A percentile compares a stretch with the other conserved stretches of the same genome.
Conservation (phyloP, 1,284 basidiomycete genomes). For the Vanrija sp. region DNA sequence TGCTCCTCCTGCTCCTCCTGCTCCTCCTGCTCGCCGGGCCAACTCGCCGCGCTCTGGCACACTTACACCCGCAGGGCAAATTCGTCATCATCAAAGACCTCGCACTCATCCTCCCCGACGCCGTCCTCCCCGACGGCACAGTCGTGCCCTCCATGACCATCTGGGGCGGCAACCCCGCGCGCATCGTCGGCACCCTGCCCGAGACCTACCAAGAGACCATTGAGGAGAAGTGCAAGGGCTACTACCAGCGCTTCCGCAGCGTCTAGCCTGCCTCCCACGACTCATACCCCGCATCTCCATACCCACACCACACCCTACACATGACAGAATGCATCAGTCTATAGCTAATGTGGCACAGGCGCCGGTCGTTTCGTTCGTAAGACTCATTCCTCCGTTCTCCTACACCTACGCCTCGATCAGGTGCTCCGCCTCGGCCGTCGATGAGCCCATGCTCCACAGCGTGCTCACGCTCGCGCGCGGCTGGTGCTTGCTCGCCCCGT, state of each 20-base stretch:
- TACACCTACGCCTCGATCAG: neutral
- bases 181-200: constrained; percentile 75
- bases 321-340: constrained; percentile 5
- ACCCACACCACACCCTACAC: neutral
- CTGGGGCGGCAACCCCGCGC: constrained; percentile 85
- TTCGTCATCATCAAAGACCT: constrained; percentile 97
- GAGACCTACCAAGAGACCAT: constrained; percentile 83
- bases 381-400: neutral
- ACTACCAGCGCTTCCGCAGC: constrained; percentile 63
- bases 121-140: constrained; percentile 85
- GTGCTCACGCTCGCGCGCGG: constrained; percentile 14
- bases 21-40: neutral
- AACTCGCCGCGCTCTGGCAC: neutral
- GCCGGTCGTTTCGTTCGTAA: neutral
- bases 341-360: neutral
- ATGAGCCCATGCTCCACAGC: constrained; percentile 23
- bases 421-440: neutral
- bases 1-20: neutral
- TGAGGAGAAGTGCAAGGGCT: constrained; percentile 71
- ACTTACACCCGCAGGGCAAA: constrained; percentile 70
- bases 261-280: constrained; percentile 1
- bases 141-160: constrained; percentile 83
- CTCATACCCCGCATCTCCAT: constrained; percentile 7
- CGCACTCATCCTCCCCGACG: constrained; percentile 68
- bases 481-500: neutral